Base-by-base conservation (phyloP, 139 green algal genomes). In the Coccomyxa sp. region DNA sequence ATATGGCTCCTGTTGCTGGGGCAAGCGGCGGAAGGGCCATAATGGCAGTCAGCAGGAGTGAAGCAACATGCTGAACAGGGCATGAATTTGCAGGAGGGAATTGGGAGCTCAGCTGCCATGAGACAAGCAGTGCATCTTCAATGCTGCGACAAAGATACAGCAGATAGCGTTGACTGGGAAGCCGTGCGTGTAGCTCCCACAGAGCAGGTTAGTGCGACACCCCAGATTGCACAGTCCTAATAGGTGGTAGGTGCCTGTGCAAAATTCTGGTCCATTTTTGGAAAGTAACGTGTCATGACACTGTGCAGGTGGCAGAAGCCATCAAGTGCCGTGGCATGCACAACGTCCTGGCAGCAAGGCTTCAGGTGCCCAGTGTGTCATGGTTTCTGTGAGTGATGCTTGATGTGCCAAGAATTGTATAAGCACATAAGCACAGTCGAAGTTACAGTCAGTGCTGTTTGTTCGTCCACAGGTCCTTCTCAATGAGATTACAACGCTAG, bases 251-350 rank as follows among this genome's bases (percentile, higher is more conserved):
- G 79, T 28, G 12, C 79, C 66, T 30, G 21, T 74, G 66, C 66
- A 74, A 14, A 74, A 14, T 74, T 9, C 21, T 74, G 38, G 3
- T 51, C 38, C 38, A 51, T 51, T 7, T 51, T 51, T 51, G 38
- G 38, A 51, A 11, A 51, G 3, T 51, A n/a, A 77, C 1, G 71
- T 15, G 10, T 77, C 27, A 38, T 77, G 28, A 12, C 14, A 1
- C 27, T 31, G 60, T 71, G 79, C 82, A 88, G 68, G 78, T 92
- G 63, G 76, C 82, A 9, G 88, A 93, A 18, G 86, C 88, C 25
- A 93, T 93, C 80, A 84, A 85, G 25, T 91, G 88, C 84, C 81
- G 90, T 45, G 90, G 90, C 79, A 91, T 93, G 90, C 86, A 92
- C 13, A 66, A 81, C 28, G 79, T 82, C 17, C 23, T 96, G 45